A percentile compares a stretch with the other conserved stretches of the same genome.
phyloP scores from a whole-genome alignment of 176 grass and related monocot genomes.

The Tillandsia leiboldiana region DNA sequence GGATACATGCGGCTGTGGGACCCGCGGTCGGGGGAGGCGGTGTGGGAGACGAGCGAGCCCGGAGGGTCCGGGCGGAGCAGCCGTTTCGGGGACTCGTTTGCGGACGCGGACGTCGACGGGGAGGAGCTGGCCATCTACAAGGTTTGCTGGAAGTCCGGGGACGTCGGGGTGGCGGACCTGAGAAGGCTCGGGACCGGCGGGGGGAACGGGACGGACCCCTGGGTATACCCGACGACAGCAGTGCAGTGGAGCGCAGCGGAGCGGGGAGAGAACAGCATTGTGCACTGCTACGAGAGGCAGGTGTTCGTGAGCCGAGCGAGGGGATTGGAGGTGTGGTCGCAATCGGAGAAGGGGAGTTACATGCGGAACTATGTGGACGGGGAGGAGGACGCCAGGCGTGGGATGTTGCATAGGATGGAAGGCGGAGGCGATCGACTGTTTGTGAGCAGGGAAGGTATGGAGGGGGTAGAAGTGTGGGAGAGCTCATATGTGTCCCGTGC shows the following conservation, averaged over 20 bases:
- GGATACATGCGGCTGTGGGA: slow-evolving; percentile 93
- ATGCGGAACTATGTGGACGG: slow-evolving; percentile 56
- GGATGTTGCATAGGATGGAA: slow-evolving; percentile 57
- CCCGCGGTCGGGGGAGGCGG: slow-evolving; percentile 49
- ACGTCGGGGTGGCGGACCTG: slow-evolving; percentile 68
- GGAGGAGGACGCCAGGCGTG: slow-evolving; percentile 48
- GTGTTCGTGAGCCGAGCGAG: slow-evolving; percentile 63
- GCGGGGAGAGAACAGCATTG: slow-evolving; percentile 51
- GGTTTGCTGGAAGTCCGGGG: slow-evolving; percentile 79
- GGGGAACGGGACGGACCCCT: slow-evolving; percentile 43
- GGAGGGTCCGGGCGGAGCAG: slow-evolving; percentile 57
- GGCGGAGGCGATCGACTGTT: slow-evolving; percentile 79
- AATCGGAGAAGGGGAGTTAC: slow-evolving; percentile 24
- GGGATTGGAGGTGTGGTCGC: slow-evolving; percentile 87
- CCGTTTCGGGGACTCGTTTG: slow-evolving; percentile 76
- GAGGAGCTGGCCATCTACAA: slow-evolving; percentile 58
- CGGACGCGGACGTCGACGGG: slow-evolving; percentile 52
- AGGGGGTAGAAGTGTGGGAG: slow-evolving; percentile 76
- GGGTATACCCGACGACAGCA: slow-evolving; percentile 54
- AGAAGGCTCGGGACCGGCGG: slow-evolving; percentile 37
- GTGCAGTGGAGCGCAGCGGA: slow-evolving; percentile 35
- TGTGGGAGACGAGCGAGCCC: slow-evolving; percentile 91
- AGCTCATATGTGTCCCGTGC: slow-evolving; percentile 38
- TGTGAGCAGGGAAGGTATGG: slow-evolving; percentile 42
- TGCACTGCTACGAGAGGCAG: slow-evolving; percentile 66